phyloP scores from a whole-genome alignment of 768 basidiomycete species.

The Tricholoma hemisulphureum region DNA sequence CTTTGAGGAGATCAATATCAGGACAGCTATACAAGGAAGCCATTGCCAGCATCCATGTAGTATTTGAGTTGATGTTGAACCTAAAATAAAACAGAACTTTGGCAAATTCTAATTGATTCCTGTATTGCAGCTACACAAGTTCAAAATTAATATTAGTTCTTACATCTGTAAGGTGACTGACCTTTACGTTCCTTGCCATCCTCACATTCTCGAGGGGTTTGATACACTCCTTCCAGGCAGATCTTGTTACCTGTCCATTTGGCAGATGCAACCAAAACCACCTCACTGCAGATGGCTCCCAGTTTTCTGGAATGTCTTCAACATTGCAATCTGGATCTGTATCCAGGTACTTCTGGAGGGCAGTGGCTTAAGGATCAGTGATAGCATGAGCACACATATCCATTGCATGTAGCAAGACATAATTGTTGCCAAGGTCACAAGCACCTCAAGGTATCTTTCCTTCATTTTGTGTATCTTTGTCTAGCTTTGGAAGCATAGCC shows the following conservation, averaged over 20 bases:
- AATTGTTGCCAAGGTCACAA: constrained; percentile 19
- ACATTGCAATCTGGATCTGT: neutral
- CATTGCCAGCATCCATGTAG: constrained; percentile 5
- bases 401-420: constrained; percentile 19
- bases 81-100: constrained; percentile 13
- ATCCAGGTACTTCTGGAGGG: neutral
- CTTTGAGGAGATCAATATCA: constrained; percentile 3
- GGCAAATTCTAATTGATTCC: constrained; percentile 8
- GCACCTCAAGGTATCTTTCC: constrained; percentile 8
- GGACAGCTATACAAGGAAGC: constrained; percentile 10
- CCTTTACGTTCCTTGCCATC: constrained; percentile 15
- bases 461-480: constrained; percentile 2
- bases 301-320: constrained; percentile 3
- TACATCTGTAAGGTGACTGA: neutral
- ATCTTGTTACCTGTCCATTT: constrained; percentile 22
- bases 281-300: constrained; percentile 7
- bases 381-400: constrained; percentile 7
- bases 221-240: constrained; percentile 14
- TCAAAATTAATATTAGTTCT: no score
- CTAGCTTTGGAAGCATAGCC: constrained; percentile 20
- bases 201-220: constrained; percentile 5
- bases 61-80: neutral
- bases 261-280: constrained; percentile 19
- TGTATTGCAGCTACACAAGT: constrained; percentile 1
- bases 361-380: neutral